Evolutionary conservation across 306 rosid species (phyloP).

Genomic region (Corylus americana): DNA sequence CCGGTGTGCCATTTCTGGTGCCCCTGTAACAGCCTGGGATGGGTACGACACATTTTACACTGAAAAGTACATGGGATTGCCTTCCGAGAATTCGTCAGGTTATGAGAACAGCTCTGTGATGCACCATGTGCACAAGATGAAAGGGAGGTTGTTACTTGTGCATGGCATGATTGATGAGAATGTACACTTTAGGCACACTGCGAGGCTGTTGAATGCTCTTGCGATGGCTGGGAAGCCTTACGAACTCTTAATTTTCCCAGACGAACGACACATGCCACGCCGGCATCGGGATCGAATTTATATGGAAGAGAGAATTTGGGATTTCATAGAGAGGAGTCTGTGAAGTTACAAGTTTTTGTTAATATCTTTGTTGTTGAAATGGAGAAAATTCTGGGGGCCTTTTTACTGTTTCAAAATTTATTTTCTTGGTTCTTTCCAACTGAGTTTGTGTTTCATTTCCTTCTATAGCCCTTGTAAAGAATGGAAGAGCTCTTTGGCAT

Average conservation of each 20-base stretch:
- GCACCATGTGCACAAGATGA: constrained; percentile 72
- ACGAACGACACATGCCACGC: constrained; percentile 96
- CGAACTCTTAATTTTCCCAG: constrained; percentile 85
- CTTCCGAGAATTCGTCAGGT: constrained; percentile 45
- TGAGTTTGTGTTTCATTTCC: constrained; percentile 14
- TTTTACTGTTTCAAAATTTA: not conserved
- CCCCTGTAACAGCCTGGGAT: constrained; percentile 94
- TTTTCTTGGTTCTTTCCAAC: not conserved
- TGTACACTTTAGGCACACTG: constrained; percentile 96
- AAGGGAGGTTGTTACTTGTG: constrained; percentile 71
- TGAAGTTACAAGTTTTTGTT: constrained; percentile 34
- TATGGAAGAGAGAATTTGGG: constrained; percentile 97
- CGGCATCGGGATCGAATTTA: constrained; percentile 71
- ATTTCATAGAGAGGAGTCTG: constrained; percentile 73
- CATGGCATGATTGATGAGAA: constrained; percentile 99
- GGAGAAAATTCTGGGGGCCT: constrained; percentile 1
- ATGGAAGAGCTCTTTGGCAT: not conserved
- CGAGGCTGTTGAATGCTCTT: constrained; percentile 86
- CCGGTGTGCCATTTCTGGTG: constrained; percentile 80
- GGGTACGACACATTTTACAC: constrained; percentile 96
- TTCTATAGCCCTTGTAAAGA: not conserved
- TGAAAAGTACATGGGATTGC: constrained; percentile 95
- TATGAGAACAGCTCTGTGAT: constrained; percentile 68
- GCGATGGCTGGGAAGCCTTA: constrained; percentile 78
- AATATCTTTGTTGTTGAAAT: constrained; percentile 30